These are phyloP conservation scores for Stephanodiscus triporus DNA, from an alignment of 108 stramenopile genomes.

Conservation along the genomic window DNA sequence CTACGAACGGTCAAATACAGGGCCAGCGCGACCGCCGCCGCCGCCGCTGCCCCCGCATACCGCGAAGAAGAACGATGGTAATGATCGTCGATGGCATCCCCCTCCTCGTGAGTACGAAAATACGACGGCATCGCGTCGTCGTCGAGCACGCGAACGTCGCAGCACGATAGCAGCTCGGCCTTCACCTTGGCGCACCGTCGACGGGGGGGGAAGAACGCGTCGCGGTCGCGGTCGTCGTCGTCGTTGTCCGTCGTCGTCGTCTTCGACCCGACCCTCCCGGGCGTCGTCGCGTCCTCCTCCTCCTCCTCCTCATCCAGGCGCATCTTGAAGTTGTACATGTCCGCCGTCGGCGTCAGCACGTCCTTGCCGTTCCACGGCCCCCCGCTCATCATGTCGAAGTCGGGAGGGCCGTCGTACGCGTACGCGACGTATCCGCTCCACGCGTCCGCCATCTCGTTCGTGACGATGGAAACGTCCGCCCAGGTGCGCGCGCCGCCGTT, in stretches of 20 bases:
- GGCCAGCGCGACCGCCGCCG: background rate
- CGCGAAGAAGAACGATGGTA: too few relatives aligned
- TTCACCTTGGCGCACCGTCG: slow-evolving; percentile 23
- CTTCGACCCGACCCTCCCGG: background rate
- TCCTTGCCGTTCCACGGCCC: slow-evolving; percentile 55
- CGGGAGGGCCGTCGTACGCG: slow-evolving; percentile 60
- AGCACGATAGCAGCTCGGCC: slow-evolving; percentile 26
- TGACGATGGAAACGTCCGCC: slow-evolving; percentile 50
- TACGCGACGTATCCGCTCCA: slow-evolving; percentile 69
- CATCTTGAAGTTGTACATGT: slow-evolving; percentile 54
- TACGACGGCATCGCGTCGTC: slow-evolving; percentile 33
- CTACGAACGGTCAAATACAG: background rate
- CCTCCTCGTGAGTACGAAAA: background rate
- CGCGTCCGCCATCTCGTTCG: slow-evolving; percentile 51
- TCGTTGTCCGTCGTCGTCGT: background rate
- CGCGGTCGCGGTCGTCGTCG: background rate
- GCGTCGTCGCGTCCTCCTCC: background rate
- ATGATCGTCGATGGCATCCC: too few relatives aligned
- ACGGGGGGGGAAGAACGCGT: background rate
- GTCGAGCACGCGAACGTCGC: slow-evolving; percentile 26
- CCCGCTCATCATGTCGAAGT: slow-evolving; percentile 57
- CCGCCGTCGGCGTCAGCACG: slow-evolving; percentile 31
- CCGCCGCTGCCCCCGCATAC: background rate
- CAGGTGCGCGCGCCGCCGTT: slow-evolving; percentile 53
- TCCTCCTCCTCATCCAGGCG: slow-evolving; percentile 12